phyloP scores from a whole-genome alignment of 257 asterid genomes.

The Capsicum pubescens region DNA sequence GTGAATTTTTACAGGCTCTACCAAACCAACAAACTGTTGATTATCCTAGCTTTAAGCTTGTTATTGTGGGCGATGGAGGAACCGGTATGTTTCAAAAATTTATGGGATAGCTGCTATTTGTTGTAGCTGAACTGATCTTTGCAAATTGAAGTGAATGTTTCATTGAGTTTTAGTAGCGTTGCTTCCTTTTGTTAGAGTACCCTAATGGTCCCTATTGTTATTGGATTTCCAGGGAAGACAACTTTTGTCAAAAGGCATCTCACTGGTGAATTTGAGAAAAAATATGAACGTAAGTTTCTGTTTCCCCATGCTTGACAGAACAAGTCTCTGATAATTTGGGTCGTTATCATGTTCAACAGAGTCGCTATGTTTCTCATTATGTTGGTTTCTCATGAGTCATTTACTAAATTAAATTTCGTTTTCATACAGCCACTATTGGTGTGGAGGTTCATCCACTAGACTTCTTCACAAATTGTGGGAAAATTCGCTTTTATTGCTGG shows the following conservation, averaged over 20 bases:
- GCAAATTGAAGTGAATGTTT: neutral
- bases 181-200: slow-evolving; percentile 32
- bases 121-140: neutral
- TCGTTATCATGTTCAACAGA: neutral
- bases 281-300: slow-evolving; percentile 69
- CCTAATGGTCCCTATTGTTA: neutral
- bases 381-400: neutral
- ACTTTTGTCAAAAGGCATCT: slow-evolving; percentile 90
- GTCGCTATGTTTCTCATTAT: neutral
- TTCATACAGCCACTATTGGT: slow-evolving; percentile 69
- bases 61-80: slow-evolving; percentile 81
- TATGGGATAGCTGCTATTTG: neutral
- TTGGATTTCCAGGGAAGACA: slow-evolving; percentile 63
- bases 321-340: neutral
- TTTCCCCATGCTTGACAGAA: neutral
- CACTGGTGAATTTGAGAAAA: slow-evolving; percentile 91
- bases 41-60: slow-evolving; percentile 85
- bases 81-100: slow-evolving; percentile 51
- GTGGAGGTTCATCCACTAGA: slow-evolving; percentile 87
- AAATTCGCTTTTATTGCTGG: slow-evolving; percentile 80
- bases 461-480: slow-evolving; percentile 79
- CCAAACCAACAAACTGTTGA: slow-evolving; percentile 80
- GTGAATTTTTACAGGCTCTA: slow-evolving; percentile 44
- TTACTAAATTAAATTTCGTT: neutral
- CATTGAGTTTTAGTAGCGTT: slow-evolving; percentile 15